A percentile compares a stretch with the other conserved stretches of the same genome.
Conservation (phyloP, 257 asterid species). For the Echium plantagineum region DNA sequence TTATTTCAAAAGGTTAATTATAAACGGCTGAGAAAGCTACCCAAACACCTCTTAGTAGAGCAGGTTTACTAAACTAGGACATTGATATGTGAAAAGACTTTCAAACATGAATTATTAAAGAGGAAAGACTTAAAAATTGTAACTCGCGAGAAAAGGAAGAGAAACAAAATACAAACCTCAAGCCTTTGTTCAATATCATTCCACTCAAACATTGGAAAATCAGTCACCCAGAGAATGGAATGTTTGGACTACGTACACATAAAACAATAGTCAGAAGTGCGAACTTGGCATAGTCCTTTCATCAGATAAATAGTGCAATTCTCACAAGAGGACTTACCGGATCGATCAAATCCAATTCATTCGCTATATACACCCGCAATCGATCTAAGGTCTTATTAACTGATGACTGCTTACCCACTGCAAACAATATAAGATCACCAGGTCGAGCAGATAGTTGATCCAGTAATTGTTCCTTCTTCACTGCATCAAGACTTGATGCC, state of each 20-base stretch:
- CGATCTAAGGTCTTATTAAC: conserved; percentile 79
- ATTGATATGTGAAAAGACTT: too few relatives aligned
- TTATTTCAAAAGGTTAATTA: too few relatives aligned
- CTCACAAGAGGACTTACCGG: conserved; percentile 38
- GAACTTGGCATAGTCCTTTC: conserved; percentile 6
- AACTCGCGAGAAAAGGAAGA: not conserved
- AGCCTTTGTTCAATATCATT: conserved; percentile 79
- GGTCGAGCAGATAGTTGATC: conserved; percentile 45
- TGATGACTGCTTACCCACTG: conserved; percentile 61
- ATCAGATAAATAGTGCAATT: not conserved
- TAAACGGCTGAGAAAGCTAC: too few relatives aligned
- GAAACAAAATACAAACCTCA: conserved; percentile 56
- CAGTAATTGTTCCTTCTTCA: conserved; percentile 42
- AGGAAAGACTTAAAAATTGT: too few relatives aligned
- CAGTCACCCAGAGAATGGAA: conserved; percentile 95
- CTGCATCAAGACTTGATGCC: conserved; percentile 49
- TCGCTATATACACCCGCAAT: conserved; percentile 54
- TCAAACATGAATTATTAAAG: too few relatives aligned
- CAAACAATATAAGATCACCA: conserved; percentile 88
- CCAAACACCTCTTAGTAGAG: too few relatives aligned
- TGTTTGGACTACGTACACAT: conserved; percentile 52
- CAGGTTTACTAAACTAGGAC: too few relatives aligned
- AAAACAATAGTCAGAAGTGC: conserved; percentile 11
- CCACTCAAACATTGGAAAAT: conserved; percentile 99
- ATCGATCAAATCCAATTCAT: conserved; percentile 72